Percentiles rank a stretch among this genome's conserved stretches.
Conservation (phyloP, 345 rosid species). For the Lepidium sativum region DNA sequence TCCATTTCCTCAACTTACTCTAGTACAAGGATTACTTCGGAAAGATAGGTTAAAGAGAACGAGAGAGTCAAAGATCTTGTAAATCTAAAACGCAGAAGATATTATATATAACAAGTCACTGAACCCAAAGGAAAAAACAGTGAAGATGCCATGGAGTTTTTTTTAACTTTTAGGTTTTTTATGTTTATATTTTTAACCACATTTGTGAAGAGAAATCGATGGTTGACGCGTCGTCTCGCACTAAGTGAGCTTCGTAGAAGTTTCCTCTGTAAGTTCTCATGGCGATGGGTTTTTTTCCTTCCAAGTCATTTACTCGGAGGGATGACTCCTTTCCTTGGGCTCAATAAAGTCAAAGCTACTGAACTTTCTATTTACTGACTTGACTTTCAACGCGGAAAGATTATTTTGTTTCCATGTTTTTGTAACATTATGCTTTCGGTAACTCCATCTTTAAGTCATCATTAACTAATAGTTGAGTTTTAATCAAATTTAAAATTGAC, state of each 20-base stretch:
- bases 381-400: too few species aligned
- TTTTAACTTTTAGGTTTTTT: neutral
- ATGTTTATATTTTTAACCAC: neutral
- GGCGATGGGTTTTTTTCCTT: neutral
- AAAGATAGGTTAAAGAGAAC: neutral
- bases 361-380: too few species aligned
- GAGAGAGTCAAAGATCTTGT: conserved; percentile 20
- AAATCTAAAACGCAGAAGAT: neutral
- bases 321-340: neutral
- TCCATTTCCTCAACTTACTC: conserved; percentile 36
- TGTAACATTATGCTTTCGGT: too few species aligned
- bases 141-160: neutral
- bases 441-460: too few species aligned
- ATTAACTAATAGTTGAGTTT: too few species aligned
- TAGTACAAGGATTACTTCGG: neutral
- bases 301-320: neutral
- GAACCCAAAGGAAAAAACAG: neutral
- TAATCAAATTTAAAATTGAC: too few species aligned
- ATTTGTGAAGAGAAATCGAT: neutral
- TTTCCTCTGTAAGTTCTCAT: neutral
- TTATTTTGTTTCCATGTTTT: too few species aligned
- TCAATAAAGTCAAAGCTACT: conserved; percentile 15
- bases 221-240: conserved; percentile 3
- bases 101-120: neutral
- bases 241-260: conserved; percentile 20